These are phyloP conservation scores for Ogataea allantospora DNA, from an alignment of 805 yeast species.

Conservation along the genomic window DNA sequence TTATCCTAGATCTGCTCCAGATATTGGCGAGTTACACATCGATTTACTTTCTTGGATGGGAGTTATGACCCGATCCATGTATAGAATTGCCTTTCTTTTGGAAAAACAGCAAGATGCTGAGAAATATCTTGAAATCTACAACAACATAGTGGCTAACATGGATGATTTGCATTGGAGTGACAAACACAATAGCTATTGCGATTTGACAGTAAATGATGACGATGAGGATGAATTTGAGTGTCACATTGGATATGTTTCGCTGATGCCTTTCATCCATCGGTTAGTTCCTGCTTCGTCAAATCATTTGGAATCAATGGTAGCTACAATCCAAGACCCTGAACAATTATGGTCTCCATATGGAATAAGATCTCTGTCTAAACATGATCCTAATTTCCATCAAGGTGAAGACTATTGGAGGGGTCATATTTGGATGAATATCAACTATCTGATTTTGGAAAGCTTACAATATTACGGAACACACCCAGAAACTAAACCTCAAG, in stretches of 20 bases:
- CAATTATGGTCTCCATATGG: conserved; percentile 80
- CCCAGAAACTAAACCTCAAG: conserved; percentile 33
- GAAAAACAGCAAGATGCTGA: conserved; percentile 57
- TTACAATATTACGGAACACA: conserved; percentile 51
- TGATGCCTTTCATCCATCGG: conserved; percentile 80
- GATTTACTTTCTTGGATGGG: conserved; percentile 94
- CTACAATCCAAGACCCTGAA: conserved; percentile 62
- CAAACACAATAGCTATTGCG: conserved; percentile 69
- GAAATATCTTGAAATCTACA: conserved; percentile 52
- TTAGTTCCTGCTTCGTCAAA: conserved; percentile 51
- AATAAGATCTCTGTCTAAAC: conserved; percentile 71
- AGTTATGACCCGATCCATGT: conserved; percentile 82
- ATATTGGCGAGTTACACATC: conserved; percentile 84
- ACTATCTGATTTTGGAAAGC: conserved; percentile 75
- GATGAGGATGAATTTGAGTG: conserved; percentile 68
- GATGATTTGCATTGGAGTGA: conserved; percentile 81
- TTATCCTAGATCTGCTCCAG: conserved; percentile 87
- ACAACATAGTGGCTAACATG: conserved; percentile 59
- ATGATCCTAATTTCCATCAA: conserved; percentile 62
- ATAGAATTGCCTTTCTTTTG: conserved; percentile 62
- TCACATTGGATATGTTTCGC: conserved; percentile 82
- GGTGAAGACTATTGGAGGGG: conserved; percentile 97
- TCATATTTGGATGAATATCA: conserved; percentile 89
- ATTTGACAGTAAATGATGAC: conserved; percentile 75
- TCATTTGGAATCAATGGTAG: conserved; percentile 51